A percentile compares a stretch with the other conserved stretches of the same genome.
These are phyloP conservation scores for Flaveria bidentis DNA, from an alignment of 129 eudicot species.

Conservation along the genomic window DNA sequence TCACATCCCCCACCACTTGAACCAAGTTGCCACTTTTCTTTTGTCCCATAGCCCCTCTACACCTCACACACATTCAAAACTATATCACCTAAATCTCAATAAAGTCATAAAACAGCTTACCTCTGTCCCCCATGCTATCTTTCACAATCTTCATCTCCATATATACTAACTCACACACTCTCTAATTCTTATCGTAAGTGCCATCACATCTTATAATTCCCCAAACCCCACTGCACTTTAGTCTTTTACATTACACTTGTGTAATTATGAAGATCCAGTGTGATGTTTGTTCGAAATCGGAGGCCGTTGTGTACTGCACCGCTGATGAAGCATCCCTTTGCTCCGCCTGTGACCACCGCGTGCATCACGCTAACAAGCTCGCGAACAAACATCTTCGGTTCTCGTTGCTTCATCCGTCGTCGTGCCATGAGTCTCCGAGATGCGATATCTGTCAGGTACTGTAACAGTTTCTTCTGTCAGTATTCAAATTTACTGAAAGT, in stretches of 20 bases:
- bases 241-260: not conserved
- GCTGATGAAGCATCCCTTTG: slow-evolving; percentile 95
- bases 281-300: slow-evolving; percentile 72
- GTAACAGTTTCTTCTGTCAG: not conserved
- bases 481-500: not conserved
- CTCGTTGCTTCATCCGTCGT: slow-evolving; percentile 54
- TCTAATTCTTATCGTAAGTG: not conserved
- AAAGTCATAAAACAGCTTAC: slow-evolving; percentile 29
- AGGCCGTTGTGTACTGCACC: slow-evolving; percentile 70
- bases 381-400: slow-evolving; percentile 75
- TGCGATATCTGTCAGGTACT: slow-evolving; percentile 89
- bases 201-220: slow-evolving; percentile 37
- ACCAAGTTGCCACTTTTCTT: not conserved
- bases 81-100: not conserved
- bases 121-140: slow-evolving; percentile 19
- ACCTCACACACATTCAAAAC: slow-evolving; percentile 3
- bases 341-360: slow-evolving; percentile 63
- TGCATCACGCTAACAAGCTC: slow-evolving; percentile 88
- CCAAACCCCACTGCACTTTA: slow-evolving; percentile 13
- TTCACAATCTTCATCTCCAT: not conserved
- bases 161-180: not conserved
- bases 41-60: slow-evolving; percentile 12
- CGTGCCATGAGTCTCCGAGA: slow-evolving; percentile 52
- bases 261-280: slow-evolving; percentile 80
- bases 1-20: slow-evolving; percentile 22